Percentiles rank a stretch among this genome's conserved stretches.
Evolutionary conservation across 495 filamentous ascomycete species (phyloP).

Genomic region (Bacidia gigantensis): DNA sequence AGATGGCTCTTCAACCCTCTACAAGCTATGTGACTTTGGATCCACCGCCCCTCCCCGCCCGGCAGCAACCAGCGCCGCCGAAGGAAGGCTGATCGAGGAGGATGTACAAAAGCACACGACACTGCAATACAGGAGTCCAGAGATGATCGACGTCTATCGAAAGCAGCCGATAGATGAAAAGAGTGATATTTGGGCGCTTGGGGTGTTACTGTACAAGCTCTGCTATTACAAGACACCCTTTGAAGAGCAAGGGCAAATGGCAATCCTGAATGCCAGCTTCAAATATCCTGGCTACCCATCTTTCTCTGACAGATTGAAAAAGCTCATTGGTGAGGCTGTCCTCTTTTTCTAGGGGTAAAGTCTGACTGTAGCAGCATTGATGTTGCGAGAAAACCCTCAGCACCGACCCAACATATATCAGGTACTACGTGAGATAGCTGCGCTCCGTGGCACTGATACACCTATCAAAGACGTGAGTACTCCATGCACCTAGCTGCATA

Average conservation of each 20-base stretch:
- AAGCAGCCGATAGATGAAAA: conserved; percentile 98
- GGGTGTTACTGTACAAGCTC: conserved; percentile 91
- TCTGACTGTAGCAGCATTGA: conserved; percentile 48
- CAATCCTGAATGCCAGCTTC: conserved; percentile 94
- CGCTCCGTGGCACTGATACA: conserved; percentile 75
- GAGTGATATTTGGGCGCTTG: conserved; percentile 95
- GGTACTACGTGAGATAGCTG: conserved; percentile 69
- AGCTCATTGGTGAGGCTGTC: conserved; percentile 63
- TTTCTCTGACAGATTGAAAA: conserved; percentile 84
- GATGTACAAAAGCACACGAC: conserved; percentile 96
- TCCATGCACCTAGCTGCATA: conserved; percentile 4
- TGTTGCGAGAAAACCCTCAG: conserved; percentile 76
- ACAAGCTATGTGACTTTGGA: conserved; percentile 97
- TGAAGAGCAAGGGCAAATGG: conserved; percentile 92
- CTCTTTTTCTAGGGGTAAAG: background rate
- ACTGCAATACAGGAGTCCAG: conserved; percentile 90
- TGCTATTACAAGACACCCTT: conserved; percentile 99
- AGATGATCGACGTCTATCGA: conserved; percentile 97
- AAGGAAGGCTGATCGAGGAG: conserved; percentile 86
- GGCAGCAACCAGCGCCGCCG: conserved; percentile 68
- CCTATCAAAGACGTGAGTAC: conserved; percentile 84
- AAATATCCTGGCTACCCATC: conserved; percentile 76
- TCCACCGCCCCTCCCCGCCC: conserved; percentile 73
- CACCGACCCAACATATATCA: conserved; percentile 88
- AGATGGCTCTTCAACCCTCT: conserved; percentile 43